Evolutionary conservation across 495 filamentous ascomycete species (phyloP), one percentile per base, ranked within the genome.

Genomic region (Neurospora cerealis): DNA sequence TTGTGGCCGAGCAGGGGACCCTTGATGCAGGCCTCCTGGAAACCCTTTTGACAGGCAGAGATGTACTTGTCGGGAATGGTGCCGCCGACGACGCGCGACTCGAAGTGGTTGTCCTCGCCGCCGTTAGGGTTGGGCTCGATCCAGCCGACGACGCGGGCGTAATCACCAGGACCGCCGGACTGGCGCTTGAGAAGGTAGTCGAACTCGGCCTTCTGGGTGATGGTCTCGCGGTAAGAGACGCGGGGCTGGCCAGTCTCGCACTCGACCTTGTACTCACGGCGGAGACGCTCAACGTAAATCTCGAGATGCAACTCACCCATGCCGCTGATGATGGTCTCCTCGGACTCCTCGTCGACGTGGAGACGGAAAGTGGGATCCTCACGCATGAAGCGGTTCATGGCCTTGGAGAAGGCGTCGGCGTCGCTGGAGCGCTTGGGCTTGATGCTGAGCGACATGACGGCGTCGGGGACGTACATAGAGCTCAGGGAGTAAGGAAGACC

Each of bases 331-430:
- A 99, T 96, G 69, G 95, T 97, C 85, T 99, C 92, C 75, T 95
- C 89, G 76, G 89, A 92, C 84, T 99, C 96, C 42, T 86, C 83
- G 78, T 99, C 96, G 78, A 96, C 93, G 74, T 92, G 91, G 60
- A 98, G 93, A 60, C 96, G 90, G 89, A 99, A 99, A 32, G 96
- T 99, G 11, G 96, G 96, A 77, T 99, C 96, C 83, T 99, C 96
- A 72, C 96, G 90, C 85, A 98, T 96, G 90, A 99, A 99, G 76
- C 96, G 93, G 77, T 94, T 93, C 90, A 99, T 98, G 76, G 96
- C 96, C 86, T 98, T 99, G 77, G 90, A 93, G 88, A 99, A 99
- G 86, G 96, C 97, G 82, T 92, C 88, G 42, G 89, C 89, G 79
- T 99, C 96, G 83, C 94, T 97, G 83, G 87, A 94, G 79, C 93